Base-by-base conservation (phyloP, 2,329 filamentous ascomycete species). In the Penicillium psychrosexuale region DNA sequence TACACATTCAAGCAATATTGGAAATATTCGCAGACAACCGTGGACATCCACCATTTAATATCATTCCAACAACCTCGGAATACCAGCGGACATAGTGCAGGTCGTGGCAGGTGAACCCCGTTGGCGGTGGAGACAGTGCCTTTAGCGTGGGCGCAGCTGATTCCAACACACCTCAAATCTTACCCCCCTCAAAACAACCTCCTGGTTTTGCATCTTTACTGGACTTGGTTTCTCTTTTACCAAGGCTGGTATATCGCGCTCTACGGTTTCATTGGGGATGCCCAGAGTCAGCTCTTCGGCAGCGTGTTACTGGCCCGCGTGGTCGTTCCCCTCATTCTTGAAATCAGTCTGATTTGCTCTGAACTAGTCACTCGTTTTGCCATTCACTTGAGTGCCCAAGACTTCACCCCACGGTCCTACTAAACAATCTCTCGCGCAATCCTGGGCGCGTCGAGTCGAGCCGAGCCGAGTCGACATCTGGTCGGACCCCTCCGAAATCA, bases 401-500 rank as follows among this genome's bases (percentile, higher is more conserved):
- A 22, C 15, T 22, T 33, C 36, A 30, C 19, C 22, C 12, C 15
- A 39, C 34, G 15, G 17, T 37, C 22, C 31, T 22, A n/a, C 31
- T 34, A 50, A 30, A 13, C 5, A 37, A 36, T 19, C 38, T n/a
- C 7, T 38, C 11, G 31, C 31, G 37, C 51, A 27, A 19, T 27
- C 17, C 24, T 39, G 33, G 11, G 33, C n/a, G 31, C 31, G 15
- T 54, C 33, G 15, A 44, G 28, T 8, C 12, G 17, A 39, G 27
- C 17, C 24, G 2, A 51, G 19, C 4, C 12, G 15, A 47, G 27
- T 31, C 31, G 1, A 54, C 19, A 22, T 22, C 13, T 8, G 7
- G 30, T 31, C 15, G 6, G 28, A 33, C 34, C 38, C 31, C 47
- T 40, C 47, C 36, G 22, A 30, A 47, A 64, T 53, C 9, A 84